Evolutionary conservation across 371 early-diverging fungal genomes (phyloP).

Genomic region (Cladochytrium tenue): DNA sequence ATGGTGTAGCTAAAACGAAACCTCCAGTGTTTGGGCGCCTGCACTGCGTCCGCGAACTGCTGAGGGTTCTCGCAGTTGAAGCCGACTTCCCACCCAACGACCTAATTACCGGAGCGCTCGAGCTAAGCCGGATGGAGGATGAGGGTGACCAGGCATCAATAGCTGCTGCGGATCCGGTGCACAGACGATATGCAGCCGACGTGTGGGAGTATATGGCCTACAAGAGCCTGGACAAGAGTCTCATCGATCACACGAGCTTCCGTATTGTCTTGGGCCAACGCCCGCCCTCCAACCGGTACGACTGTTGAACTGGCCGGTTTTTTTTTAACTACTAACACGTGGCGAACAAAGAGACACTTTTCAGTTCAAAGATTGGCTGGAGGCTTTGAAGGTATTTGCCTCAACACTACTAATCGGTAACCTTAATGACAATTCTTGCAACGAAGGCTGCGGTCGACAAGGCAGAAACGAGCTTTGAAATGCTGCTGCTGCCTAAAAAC

Average conservation of each 20-base stretch:
- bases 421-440: too few species aligned
- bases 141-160: not conserved
- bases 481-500: not conserved
- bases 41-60: conserved; percentile 12
- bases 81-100: not conserved
- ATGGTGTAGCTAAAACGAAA: not conserved
- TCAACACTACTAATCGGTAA: too few species aligned
- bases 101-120: conserved; percentile 6
- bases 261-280: conserved; percentile 2
- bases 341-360: conserved; percentile 11
- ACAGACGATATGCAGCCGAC: conserved; percentile 4
- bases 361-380: conserved; percentile 24
- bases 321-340: not conserved
- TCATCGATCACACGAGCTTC: conserved; percentile 12
- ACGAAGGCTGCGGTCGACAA: conserved; percentile 12
- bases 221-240: conserved; percentile 7
- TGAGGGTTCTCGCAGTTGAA: conserved; percentile 8
- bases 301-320: not conserved
- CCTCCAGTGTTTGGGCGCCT: conserved; percentile 26
- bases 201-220: conserved; percentile 9
- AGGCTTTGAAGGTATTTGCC: conserved; percentile 24
- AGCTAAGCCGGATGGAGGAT: not conserved
- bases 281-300: conserved; percentile 3
- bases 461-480: not conserved
- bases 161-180: conserved; percentile 1